Evolutionary conservation across 2,329 filamentous ascomycete species (phyloP).

Genomic region (Beauveria sp.): DNA sequence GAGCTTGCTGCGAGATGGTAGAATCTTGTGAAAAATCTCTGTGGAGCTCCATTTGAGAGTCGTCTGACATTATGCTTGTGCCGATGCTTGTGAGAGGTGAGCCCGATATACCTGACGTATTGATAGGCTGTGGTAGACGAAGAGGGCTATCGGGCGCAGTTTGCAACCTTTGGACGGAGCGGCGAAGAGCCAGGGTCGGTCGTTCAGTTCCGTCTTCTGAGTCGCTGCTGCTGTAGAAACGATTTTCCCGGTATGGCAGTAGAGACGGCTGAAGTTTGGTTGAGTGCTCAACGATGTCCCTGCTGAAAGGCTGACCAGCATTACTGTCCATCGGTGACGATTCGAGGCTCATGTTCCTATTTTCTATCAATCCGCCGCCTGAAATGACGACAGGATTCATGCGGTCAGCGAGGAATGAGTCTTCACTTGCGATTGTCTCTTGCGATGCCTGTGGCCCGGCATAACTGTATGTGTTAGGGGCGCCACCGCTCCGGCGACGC

Average conservation of each 20-base stretch:
- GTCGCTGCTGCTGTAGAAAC: constrained; percentile 50
- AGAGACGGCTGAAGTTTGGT: constrained; percentile 45
- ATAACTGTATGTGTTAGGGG: constrained; percentile 38
- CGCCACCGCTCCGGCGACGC: constrained; percentile 57
- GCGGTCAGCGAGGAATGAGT: constrained; percentile 53
- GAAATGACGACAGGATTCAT: constrained; percentile 61
- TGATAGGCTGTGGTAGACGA: constrained; percentile 46
- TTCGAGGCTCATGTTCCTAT: constrained; percentile 46
- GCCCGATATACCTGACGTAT: constrained; percentile 34
- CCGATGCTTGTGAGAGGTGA: constrained; percentile 50
- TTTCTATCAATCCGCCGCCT: constrained; percentile 55
- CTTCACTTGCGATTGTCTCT: constrained; percentile 42
- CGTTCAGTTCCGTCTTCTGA: constrained; percentile 41
- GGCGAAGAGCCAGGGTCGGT: constrained; percentile 45
- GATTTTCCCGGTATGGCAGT: constrained; percentile 30
- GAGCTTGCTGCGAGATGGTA: constrained; percentile 20
- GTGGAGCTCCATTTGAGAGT: constrained; percentile 39
- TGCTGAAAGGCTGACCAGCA: constrained; percentile 34
- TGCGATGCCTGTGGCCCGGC: constrained; percentile 39
- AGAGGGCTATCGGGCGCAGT: constrained; percentile 36
- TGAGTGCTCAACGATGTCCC: constrained; percentile 32
- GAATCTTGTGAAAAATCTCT: constrained; percentile 26
- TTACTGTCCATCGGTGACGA: constrained; percentile 42
- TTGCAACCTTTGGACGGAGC: constrained; percentile 45
- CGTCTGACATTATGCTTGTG: constrained; percentile 49